Evolutionary conservation across 2,329 filamentous ascomycete species (phyloP).

Genomic region (Magnaporthales sp.): DNA sequence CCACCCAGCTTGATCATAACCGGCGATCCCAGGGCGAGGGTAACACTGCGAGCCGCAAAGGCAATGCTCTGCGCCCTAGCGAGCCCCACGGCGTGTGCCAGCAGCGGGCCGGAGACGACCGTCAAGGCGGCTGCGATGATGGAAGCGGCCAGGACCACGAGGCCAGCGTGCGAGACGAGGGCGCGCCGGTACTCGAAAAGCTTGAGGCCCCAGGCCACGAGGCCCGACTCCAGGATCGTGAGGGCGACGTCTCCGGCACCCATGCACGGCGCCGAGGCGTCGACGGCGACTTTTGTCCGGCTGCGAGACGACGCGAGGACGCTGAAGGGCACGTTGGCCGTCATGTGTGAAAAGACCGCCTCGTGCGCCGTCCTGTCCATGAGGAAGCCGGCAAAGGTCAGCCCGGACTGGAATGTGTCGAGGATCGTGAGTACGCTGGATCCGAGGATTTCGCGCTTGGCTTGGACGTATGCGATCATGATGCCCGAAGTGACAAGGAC

Average conservation of each 20-base stretch:
- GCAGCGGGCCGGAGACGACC: constrained; percentile 30
- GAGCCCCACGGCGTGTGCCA: constrained; percentile 28
- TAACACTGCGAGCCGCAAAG: constrained; percentile 41
- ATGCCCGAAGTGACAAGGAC: constrained; percentile 37
- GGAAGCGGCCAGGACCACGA: constrained; percentile 28
- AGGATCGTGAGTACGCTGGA: constrained; percentile 14
- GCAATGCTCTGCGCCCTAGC: constrained; percentile 22
- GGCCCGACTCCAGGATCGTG: constrained; percentile 40
- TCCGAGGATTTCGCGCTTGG: constrained; percentile 22
- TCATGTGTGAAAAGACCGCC: constrained; percentile 3
- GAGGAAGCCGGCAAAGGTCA: constrained; percentile 20
- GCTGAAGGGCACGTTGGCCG: constrained; percentile 15
- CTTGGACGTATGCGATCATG: constrained; percentile 33
- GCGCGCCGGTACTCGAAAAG: constrained; percentile 39
- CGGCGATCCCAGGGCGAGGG: constrained; percentile 39
- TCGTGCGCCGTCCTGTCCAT: not conserved
- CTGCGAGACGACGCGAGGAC: not conserved
- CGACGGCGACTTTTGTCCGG: not conserved
- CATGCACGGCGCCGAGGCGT: constrained; percentile 10
- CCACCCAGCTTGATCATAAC: constrained; percentile 35
- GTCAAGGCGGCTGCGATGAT: constrained; percentile 29
- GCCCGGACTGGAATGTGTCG: constrained; percentile 17
- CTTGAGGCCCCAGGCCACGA: constrained; percentile 45
- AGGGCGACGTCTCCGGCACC: constrained; percentile 40
- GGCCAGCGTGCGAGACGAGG: constrained; percentile 32